Base-by-base conservation (phyloP, 805 yeast species). In the Myxozyma udenii region DNA sequence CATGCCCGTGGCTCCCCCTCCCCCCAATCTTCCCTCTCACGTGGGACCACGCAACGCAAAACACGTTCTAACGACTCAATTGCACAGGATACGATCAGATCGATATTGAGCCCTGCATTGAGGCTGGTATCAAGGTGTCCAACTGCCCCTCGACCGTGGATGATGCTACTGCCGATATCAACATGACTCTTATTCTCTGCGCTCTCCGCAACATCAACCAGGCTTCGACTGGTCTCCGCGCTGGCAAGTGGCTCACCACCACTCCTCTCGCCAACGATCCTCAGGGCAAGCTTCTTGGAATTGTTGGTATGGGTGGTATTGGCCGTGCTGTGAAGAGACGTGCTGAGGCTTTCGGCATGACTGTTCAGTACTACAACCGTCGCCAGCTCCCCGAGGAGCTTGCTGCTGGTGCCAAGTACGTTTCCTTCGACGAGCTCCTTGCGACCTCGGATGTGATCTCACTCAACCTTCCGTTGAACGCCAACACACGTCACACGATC, bases 261-360 rank as follows among this genome's bases (percentile, higher is more conserved):
- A 77, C 83, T 0, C 76, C 81, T 5, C 68, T 80, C 42, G 95
- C 95, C 5, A 77, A 78, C 63, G 90, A 84, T 63, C 95, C 95
- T 16, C 80, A 75, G 56, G 87, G 87, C 6, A 83, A 84, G 64
- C 75, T 75, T 18, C 83, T 88, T 21, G 96, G 96, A 44, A 81
- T 88, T 48, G 72, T 85, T 46, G 96, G 96, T 14, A 76, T 88
- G 79, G 96, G 96, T 30, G 95, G 95, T 32, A 87, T 88, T 69
- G 96, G 96, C 42, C 79, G 89, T 52, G 85, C 87, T 26, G 81
- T 88, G 46, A 76, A 87, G 48, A 79, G 81, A 58, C 77, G 91
- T 61, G 74, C 86, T 56, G 69, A 71, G 58, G 90, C 91, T 6
- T 87, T 88, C 68, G 95, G 93, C 2, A 86, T 87, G 68, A 81